phyloP scores from a whole-genome alignment of 768 basidiomycete genomes.

The Auricularia heimuer region DNA sequence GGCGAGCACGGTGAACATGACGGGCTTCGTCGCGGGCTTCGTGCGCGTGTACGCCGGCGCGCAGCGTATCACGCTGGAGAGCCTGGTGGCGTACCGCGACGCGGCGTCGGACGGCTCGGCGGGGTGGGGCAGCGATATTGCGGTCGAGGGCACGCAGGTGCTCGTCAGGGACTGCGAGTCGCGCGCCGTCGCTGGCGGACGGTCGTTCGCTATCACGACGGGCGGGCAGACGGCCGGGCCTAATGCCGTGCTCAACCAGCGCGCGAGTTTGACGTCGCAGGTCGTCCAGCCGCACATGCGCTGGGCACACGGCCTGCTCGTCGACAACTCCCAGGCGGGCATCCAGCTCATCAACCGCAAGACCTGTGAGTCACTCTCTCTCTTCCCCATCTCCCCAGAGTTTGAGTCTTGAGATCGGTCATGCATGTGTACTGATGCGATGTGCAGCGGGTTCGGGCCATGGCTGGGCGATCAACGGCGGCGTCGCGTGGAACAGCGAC shows the following conservation, averaged over 20 bases:
- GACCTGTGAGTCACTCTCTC: not conserved
- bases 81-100: not conserved
- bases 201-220: not conserved
- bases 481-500: slow-evolving; percentile 1
- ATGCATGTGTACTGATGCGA: not conserved
- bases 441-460: not conserved
- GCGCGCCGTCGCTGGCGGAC: not conserved
- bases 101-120: not conserved
- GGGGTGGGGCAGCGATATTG: not conserved
- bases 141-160: not conserved
- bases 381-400: not conserved
- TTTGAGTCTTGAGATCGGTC: not conserved
- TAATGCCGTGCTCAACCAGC: not conserved
- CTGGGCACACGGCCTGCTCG: not conserved
- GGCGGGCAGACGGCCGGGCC: not conserved
- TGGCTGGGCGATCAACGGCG: not conserved
- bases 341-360: not conserved
- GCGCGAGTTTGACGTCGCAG: not conserved
- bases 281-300: not conserved
- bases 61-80: not conserved
- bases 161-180: not conserved
- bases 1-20: not conserved
- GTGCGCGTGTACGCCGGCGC: not conserved
- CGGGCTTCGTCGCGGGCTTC: not conserved
- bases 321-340: not conserved